Percentiles rank a stretch among this genome's conserved stretches.
phyloP scores from a whole-genome alignment of 148 eudicot genomes.

The Simmondsia chinensis region DNA sequence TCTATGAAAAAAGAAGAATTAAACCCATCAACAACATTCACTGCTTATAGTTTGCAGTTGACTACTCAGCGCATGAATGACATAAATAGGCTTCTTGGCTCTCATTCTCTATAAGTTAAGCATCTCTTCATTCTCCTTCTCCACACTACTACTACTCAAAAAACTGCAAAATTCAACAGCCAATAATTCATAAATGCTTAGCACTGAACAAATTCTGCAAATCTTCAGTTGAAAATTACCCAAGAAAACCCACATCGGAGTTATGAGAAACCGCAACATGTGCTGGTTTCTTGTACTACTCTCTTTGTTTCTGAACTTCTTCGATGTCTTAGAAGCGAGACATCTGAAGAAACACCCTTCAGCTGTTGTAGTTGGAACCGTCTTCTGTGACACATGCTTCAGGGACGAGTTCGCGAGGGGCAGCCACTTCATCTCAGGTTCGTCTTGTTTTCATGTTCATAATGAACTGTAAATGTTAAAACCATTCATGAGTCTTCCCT shows the following conservation, averaged over 20 bases:
- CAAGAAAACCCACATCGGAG: no score
- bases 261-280: conserved; percentile 8
- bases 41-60: conserved; percentile 56
- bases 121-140: neutral
- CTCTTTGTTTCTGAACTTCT: conserved; percentile 23
- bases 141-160: no score
- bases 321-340: conserved; percentile 33
- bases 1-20: no score
- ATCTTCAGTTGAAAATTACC: no score
- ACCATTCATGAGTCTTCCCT: no score
- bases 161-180: neutral
- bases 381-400: conserved; percentile 85
- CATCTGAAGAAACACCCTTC: conserved; percentile 24
- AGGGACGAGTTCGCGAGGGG: conserved; percentile 30
- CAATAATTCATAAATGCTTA: no score
- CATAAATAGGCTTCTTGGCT: conserved; percentile 30
- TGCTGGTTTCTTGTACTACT: conserved; percentile 14
- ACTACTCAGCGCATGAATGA: conserved; percentile 51
- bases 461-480: no score
- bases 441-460: neutral
- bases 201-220: no score
- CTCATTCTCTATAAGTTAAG: conserved; percentile 12
- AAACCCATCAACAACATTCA: no score
- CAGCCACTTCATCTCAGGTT: conserved; percentile 81
- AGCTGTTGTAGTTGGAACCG: conserved; percentile 66